Evolutionary conservation across 202 grass and related monocot species (phyloP), one percentile per base, ranked within the genome.

Genomic region (Schoenoplectus tabernaemontani): DNA sequence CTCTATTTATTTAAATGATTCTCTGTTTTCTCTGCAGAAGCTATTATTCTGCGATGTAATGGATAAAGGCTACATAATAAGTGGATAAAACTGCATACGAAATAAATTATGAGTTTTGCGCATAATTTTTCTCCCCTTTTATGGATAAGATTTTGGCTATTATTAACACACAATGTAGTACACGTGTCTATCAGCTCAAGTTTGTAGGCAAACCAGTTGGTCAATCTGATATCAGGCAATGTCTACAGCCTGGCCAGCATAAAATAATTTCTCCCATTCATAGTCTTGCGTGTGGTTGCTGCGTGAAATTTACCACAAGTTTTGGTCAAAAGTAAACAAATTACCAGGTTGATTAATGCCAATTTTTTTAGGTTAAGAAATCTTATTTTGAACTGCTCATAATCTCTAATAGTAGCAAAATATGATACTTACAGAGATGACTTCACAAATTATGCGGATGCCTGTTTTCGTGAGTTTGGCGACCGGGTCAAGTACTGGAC

Each of bases 401-500:
- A 23, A 67, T 8, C n/a, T 67, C 36, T 42, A 42, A 67, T 67
- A 7, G 5, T 67, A 42, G 15, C 5, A 4, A 16, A 73, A 0
- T 78, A 71, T 34, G 54, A 32, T 56, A n/a, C 3, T 71, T 83
- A 69, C 84, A 93, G 90, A 78, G 88, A 91, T 6, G 93, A 97
- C 30, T 97, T 86, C 87, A 83, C 64, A 2, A 83, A 83, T 0
- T 97, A 86, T 69, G 90, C 93, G 1, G 87, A 93, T 0, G 87
- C 85, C 2, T 97, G 93, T 84, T 97, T 93, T 39, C 20, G 41
- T 19, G 88, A 65, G 16, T 97, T 93, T n/a, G 90, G 90, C 0
- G 86, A 97, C 32, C 84, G 87, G 62, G 90, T 97, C 76, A 82
- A 83, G 53, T 66, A 83, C 41, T 97, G 90, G 93, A 82, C 84